Conservation (phyloP, 73 alveolate species). For the Tetrahymena thermophila region DNA sequence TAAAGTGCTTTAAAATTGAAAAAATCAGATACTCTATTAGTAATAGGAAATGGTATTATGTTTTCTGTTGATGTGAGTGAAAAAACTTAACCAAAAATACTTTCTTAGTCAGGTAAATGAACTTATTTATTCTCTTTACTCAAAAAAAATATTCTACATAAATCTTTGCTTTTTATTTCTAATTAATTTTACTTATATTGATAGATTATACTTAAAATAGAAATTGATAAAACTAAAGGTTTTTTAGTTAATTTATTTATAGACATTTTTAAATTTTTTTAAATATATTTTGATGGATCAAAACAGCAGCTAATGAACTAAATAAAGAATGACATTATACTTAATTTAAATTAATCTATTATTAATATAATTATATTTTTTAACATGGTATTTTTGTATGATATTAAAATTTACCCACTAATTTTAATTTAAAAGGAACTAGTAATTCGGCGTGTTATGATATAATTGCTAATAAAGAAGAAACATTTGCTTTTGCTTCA, state of each 20-base stretch:
- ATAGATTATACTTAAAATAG: background rate
- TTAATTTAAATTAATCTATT: no score
- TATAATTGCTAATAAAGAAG: background rate
- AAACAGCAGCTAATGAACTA: no score
- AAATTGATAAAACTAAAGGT: no score
- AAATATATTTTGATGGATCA: no score
- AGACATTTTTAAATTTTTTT: no score
- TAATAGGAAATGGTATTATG: background rate
- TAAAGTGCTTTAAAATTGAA: background rate
- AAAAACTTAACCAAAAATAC: background rate
- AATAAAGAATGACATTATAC: no score
- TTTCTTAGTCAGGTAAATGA: background rate
- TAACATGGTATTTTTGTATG: no score
- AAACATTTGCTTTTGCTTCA: background rate
- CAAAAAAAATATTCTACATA: no score
- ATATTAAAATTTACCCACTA: no score
- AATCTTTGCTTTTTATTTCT: background rate
- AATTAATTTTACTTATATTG: no score
- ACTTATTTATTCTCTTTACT: background rate
- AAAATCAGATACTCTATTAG: background rate
- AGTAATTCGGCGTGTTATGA: background rate
- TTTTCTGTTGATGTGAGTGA: background rate
- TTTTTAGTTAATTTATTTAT: no score
- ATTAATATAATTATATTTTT: background rate
- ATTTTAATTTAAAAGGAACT: background rate